phyloP scores from a whole-genome alignment of 164 flowering plant genomes.

The Chloranthus sessilifolius region DNA sequence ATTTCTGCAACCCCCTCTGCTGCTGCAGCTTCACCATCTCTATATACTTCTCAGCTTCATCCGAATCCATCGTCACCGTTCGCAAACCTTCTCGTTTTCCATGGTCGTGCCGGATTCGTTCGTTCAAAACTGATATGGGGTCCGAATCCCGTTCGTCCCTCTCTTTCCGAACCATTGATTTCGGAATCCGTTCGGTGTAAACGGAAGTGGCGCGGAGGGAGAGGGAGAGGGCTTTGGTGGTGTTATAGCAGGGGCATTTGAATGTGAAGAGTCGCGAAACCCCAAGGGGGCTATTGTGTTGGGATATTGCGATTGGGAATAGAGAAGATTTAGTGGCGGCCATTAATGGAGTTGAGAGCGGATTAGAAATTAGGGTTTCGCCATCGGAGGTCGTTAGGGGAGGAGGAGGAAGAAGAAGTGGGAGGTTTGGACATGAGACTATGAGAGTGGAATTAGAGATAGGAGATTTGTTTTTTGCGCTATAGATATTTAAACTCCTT shows the following conservation, averaged over 20 bases:
- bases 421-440: too few relatives aligned
- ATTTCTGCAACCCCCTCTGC: constrained; percentile 79
- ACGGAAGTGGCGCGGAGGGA: constrained; percentile 21
- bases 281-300: constrained; percentile 7
- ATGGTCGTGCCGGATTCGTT: constrained; percentile 59
- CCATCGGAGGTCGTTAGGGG: too few relatives aligned
- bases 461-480: too few relatives aligned
- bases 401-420: too few relatives aligned
- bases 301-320: constrained; percentile 8
- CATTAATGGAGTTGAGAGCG: constrained; percentile 16
- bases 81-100: constrained; percentile 36
- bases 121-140: constrained; percentile 51
- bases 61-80: constrained; percentile 37
- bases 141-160: constrained; percentile 28
- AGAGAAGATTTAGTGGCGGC: constrained; percentile 9
- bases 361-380: too few relatives aligned
- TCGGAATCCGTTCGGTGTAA: constrained; percentile 26
- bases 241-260: constrained; percentile 11
- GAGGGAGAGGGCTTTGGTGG: not conserved
- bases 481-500: too few relatives aligned
- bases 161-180: constrained; percentile 9
- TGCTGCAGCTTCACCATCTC: constrained; percentile 83
- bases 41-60: constrained; percentile 84
- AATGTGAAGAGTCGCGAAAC: constrained; percentile 14
- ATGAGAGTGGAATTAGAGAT: too few relatives aligned